phyloP scores from a whole-genome alignment of 352 stramenopile genomes.

The Achlya hypogyna region DNA sequence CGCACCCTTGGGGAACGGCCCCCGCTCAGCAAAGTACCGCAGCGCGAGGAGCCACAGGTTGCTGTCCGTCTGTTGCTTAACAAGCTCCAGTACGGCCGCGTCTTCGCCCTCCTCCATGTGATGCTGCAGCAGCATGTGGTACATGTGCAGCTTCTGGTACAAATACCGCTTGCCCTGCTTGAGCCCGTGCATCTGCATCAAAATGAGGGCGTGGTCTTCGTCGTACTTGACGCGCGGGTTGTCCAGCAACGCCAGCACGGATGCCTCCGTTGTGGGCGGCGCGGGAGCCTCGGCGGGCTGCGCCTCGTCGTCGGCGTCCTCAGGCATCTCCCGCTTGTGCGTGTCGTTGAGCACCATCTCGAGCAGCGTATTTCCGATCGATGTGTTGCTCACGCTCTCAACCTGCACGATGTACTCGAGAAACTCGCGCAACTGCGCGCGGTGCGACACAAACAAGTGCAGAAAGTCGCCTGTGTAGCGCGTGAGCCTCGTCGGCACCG shows the following conservation, averaged over 20 bases:
- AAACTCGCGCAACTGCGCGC: conserved; percentile 80
- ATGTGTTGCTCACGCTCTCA: conserved; percentile 80
- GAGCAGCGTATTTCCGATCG: conserved; percentile 82
- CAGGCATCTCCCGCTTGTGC: background rate
- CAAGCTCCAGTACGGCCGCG: conserved; percentile 81
- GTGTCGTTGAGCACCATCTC: conserved; percentile 79
- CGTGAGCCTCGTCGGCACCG: background rate
- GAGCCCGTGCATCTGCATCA: conserved; percentile 88
- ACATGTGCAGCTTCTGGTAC: conserved; percentile 92
- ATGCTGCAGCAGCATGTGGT: conserved; percentile 90
- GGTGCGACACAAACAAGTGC: conserved; percentile 89
- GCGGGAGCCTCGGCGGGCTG: conserved; percentile 32
- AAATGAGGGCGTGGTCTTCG: conserved; percentile 88
- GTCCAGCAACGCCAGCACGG: conserved; percentile 81
- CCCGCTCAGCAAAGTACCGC: conserved; percentile 84
- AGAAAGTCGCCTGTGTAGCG: conserved; percentile 59
- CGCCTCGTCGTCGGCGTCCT: conserved; percentile 31
- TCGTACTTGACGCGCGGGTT: conserved; percentile 88
- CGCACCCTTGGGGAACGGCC: conserved; percentile 54
- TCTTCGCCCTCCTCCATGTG: conserved; percentile 90
- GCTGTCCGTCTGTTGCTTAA: conserved; percentile 83
- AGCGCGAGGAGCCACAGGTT: conserved; percentile 86
- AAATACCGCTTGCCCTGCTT: conserved; percentile 89
- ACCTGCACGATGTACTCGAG: conserved; percentile 85
- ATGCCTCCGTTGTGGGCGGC: conserved; percentile 45